Evolutionary conservation across 139 green algal genomes (phyloP).

Genomic region (Pseudopediastrum boryanum): DNA sequence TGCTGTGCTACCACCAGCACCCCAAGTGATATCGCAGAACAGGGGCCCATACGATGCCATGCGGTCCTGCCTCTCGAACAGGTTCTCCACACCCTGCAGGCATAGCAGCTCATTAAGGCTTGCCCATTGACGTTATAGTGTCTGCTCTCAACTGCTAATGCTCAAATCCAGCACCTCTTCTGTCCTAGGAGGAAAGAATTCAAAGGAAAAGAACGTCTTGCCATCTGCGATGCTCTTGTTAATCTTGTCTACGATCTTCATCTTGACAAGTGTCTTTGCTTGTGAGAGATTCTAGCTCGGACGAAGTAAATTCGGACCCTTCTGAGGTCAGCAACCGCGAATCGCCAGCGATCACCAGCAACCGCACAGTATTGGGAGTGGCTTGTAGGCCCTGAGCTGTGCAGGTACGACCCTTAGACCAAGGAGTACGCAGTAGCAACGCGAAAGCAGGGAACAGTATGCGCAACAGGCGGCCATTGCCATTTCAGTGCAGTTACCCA

Average conservation of each 20-base stretch:
- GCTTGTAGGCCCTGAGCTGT: too few species aligned
- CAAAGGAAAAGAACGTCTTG: conserved; percentile 92
- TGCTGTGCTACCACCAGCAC: conserved; percentile 93
- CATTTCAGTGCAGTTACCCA: too few species aligned
- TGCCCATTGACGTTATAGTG: neutral
- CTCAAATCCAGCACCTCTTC: conserved; percentile 70
- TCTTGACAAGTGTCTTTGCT: conserved; percentile 21
- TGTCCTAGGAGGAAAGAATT: conserved; percentile 96
- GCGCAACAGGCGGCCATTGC: too few species aligned
- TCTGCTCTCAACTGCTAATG: neutral
- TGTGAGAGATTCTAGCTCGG: too few species aligned
- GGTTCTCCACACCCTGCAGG: conserved; percentile 89
- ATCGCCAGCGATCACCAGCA: too few species aligned
- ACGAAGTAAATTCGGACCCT: too few species aligned
- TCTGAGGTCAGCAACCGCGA: too few species aligned
- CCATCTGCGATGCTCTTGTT: conserved; percentile 71
- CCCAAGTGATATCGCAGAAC: conserved; percentile 99
- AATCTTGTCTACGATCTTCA: conserved; percentile 96
- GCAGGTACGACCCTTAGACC: too few species aligned
- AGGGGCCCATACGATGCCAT: conserved; percentile 84
- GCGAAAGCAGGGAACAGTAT: too few species aligned
- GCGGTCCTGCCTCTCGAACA: conserved; percentile 89
- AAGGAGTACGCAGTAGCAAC: too few species aligned
- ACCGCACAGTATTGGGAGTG: too few species aligned
- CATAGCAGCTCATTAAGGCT: neutral